phyloP scores from a whole-genome alignment of 1,284 basidiomycete genomes.

The Sanghuangporus weigelae region DNA sequence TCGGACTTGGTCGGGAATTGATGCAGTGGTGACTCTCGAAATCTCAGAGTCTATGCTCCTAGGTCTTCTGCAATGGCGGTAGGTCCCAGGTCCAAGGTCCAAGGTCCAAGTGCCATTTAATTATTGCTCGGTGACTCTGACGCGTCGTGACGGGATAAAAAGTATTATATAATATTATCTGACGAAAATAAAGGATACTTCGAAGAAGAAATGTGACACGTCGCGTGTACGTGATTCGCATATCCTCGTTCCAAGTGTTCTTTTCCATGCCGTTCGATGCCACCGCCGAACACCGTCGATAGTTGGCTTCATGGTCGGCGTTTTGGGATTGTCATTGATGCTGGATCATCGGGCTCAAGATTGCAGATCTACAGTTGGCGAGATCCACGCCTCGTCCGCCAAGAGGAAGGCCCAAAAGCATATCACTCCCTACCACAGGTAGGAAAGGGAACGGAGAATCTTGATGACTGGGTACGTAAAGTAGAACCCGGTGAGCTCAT shows the following conservation, averaged over 20 bases:
- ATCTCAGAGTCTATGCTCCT: no score
- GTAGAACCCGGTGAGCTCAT: slow-evolving; percentile 81
- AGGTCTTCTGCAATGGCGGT: background rate
- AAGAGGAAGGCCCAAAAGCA: slow-evolving; percentile 41
- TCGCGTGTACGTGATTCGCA: background rate
- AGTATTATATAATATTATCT: background rate
- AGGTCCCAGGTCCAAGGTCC: background rate
- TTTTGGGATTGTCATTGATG: slow-evolving; percentile 96
- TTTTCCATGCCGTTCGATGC: slow-evolving; percentile 41
- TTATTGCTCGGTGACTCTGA: background rate
- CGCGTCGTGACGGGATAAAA: background rate
- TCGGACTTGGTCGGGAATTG: no score
- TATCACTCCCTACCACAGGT: slow-evolving; percentile 68
- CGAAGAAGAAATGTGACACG: background rate
- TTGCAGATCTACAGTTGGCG: slow-evolving; percentile 98
- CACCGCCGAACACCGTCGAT: slow-evolving; percentile 62
- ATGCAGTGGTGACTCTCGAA: no score
- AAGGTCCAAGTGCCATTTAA: background rate
- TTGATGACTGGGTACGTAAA: slow-evolving; percentile 86
- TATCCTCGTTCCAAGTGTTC: background rate
- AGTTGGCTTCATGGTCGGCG: slow-evolving; percentile 74
- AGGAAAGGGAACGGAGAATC: slow-evolving; percentile 83
- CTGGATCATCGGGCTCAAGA: slow-evolving; percentile 94
- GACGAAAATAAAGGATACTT: background rate
- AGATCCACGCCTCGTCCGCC: slow-evolving; percentile 59